Evolutionary conservation across 768 basidiomycete species (phyloP), one percentile per base, ranked within the genome.

Genomic region (Dacryopinax primogenitus): DNA sequence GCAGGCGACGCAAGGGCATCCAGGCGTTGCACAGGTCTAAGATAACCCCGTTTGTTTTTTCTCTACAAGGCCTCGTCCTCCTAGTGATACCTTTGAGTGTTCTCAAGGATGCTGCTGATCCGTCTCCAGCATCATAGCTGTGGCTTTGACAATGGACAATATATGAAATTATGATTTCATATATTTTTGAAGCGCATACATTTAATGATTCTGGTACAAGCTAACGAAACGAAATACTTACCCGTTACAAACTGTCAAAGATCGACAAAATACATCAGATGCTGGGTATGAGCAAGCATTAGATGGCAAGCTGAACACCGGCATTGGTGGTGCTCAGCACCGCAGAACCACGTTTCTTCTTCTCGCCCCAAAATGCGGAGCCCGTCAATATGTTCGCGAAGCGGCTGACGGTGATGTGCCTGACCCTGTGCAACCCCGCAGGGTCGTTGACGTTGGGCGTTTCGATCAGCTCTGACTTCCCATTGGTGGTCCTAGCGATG

Each of bases 401-500:
- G 4, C 51, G 23, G 51, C 4, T 4, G 26, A 58, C 12, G 51
- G 15, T 11, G 30, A 58, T 58, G 9, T 58, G 23, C 13, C 51
- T 11, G 26, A 28, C 51, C 4, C 51, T 13, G 51, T 58, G 23
- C 26, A 58, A 21, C 13, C 51, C 51, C 26, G 51, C 51, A 6
- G 51, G 51, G 51, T 58, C 51, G 51, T 23, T 28, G 13, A 58
- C 51, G 30, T 58, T 58, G 30, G 51, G 51, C 23, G 51, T 58
- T n/a, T 73, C 64, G 33, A 68, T 65, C n/a, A 77, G 62, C 63
- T 77, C 77, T 3, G 26, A 15, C 30, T 58, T 58, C 4, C 4
- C 51, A 30, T 58, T 73, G 47, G 18, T 70, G 70, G 18, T 76
- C 70, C 23, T 70, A 73, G 65, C 77, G 74, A 71, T 76, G 66